These are phyloP conservation scores for Apophysomyces ossiformis DNA, from an alignment of 371 early-diverging fungal species.

Conservation along the genomic window DNA sequence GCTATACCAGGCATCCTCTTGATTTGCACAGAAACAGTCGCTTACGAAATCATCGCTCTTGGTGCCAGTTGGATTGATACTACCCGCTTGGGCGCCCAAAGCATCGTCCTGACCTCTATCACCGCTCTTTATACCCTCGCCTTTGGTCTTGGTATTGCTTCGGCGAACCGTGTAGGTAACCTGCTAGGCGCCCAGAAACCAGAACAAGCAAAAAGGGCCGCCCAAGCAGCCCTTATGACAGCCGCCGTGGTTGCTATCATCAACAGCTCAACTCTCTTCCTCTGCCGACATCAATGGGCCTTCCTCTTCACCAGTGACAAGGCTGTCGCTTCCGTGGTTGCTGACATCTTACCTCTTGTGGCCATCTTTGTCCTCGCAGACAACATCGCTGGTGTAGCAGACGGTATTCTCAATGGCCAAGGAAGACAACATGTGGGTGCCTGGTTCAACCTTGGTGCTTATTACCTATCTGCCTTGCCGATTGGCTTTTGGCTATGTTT, in stretches of 20 bases:
- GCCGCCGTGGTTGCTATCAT: slow-evolving; percentile 35
- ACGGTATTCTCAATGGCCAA: slow-evolving; percentile 73
- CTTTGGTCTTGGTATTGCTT: slow-evolving; percentile 67
- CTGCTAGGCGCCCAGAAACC: slow-evolving; percentile 62
- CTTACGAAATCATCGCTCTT: slow-evolving; percentile 63
- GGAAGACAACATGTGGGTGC: slow-evolving; percentile 76
- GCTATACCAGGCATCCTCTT: slow-evolving; percentile 73
- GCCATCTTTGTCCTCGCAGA: slow-evolving; percentile 81
- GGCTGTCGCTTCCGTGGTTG: slow-evolving; percentile 65
- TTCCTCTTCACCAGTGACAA: slow-evolving; percentile 69
- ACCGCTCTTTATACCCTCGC: slow-evolving; percentile 70
- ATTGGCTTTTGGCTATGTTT: slow-evolving; percentile 67
- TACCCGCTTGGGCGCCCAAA: slow-evolving; percentile 80
- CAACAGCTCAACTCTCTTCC: slow-evolving; percentile 34
- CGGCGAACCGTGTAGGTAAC: slow-evolving; percentile 81
- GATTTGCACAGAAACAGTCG: slow-evolving; percentile 73
- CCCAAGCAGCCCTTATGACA: slow-evolving; percentile 45
- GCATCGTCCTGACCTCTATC: slow-evolving; percentile 75
- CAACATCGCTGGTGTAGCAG: slow-evolving; percentile 67
- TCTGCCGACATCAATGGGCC: slow-evolving; percentile 58
- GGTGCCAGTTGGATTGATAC: slow-evolving; percentile 82
- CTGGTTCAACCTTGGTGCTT: slow-evolving; percentile 62
- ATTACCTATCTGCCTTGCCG: slow-evolving; percentile 70
- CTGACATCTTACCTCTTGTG: slow-evolving; percentile 70
- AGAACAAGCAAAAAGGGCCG: slow-evolving; percentile 49